These are phyloP conservation scores for Pichia sp. DNA, from an alignment of 1,139 yeast species.

Conservation along the genomic window DNA sequence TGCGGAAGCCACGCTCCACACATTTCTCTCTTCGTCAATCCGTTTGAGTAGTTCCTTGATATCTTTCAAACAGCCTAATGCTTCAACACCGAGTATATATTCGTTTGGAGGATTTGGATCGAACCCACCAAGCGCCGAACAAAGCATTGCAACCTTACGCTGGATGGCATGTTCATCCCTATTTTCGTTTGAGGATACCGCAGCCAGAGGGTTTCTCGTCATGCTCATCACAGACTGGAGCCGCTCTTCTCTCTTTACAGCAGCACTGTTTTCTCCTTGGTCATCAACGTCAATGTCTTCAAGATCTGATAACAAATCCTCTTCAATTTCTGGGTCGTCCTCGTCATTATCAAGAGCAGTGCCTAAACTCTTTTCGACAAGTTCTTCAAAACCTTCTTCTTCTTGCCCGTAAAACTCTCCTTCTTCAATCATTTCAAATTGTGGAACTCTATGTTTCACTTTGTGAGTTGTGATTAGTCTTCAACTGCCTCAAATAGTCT, in stretches of 20 bases:
- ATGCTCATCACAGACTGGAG: conserved; percentile 15
- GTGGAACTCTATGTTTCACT: no score
- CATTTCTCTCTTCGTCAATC: conserved; percentile 68
- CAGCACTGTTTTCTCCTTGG: conserved; percentile 14
- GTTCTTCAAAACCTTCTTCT: conserved; percentile 30
- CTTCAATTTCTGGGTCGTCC: conserved; percentile 25
- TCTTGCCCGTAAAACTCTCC: conserved; percentile 25
- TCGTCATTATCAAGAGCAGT: conserved; percentile 18
- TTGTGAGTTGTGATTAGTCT: no score
- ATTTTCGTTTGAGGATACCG: background rate
- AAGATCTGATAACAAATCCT: conserved; percentile 15
- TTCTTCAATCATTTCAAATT: conserved; percentile 8
- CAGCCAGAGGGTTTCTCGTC: conserved; percentile 11
- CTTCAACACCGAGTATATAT: conserved; percentile 86
- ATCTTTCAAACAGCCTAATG: conserved; percentile 83
- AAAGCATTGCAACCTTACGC: conserved; percentile 68
- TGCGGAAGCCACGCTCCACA: conserved; percentile 82
- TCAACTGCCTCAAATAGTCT: no score
- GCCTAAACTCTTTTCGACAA: conserved; percentile 25
- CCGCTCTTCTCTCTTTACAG: conserved; percentile 14
- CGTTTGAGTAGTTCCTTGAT: conserved; percentile 80
- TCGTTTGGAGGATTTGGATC: conserved; percentile 52
- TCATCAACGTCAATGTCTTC: conserved; percentile 24
- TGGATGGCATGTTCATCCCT: conserved; percentile 43
- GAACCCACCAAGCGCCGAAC: conserved; percentile 78